Base-by-base conservation (phyloP, 345 rosid genomes). In the Gossypium australe region DNA sequence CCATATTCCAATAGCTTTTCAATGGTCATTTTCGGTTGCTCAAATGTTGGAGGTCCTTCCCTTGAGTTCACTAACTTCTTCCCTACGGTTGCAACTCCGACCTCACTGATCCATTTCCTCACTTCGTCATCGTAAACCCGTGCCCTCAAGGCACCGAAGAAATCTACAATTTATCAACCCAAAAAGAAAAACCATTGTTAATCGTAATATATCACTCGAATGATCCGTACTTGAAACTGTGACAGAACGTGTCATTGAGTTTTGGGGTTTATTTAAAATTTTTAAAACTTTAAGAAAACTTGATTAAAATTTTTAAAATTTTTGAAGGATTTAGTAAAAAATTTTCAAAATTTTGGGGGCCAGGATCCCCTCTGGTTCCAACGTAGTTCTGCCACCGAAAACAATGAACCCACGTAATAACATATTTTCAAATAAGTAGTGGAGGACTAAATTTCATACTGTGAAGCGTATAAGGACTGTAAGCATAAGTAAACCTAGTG, bases 61-160 rank as follows among this genome's bases (percentile, higher is more conserved):
- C 56, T 88, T 0, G 98, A 94, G 89, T 94, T 94, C 85, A 94
- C 98, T 3, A 94, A 88, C 79, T 75, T 89, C 92, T 88, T 94
- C 27, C 98, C 97, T 10, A 94, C 49, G 55, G 38, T 18, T 0
- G 86, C 84, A 1, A 94, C 94, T 59, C 98, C 97, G 13, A 94
- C 75, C 0, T 80, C 89, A 0, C 82, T 44, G 1, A 94, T 70
- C 86, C 94, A 90, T 82, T 92, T 94, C 86, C 97, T 90, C 84
- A 94, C 97, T 86, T 90, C 98, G 48, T 94, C 97, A 20, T 94
- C 98, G 73, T 90, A 94, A n/a, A 94, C 98, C 80, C 97, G 85
- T 5, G 98, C 97, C 87, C 97, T 88, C 77, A 94, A 73, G 0
- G 98, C 98, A 44, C 98, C 97, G 2, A 92, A 94, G 90, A 94